Evolutionary conservation across 148 eudicot genomes (phyloP).

Genomic region (Oxyria digyna): DNA sequence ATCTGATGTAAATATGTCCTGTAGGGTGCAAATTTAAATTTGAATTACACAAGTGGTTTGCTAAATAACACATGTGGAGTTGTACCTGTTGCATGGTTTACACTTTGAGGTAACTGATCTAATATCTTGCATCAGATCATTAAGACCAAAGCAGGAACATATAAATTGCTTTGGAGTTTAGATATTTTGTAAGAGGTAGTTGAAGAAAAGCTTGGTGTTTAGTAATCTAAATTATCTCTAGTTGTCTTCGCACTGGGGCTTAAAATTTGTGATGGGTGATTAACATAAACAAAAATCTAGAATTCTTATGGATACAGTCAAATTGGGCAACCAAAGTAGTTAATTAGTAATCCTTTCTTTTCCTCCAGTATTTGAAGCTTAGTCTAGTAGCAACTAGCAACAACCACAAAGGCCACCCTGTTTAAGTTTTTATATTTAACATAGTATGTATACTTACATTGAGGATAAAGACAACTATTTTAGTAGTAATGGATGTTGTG

Average conservation of each 20-base stretch:
- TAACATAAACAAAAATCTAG: background rate
- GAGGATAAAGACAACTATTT: background rate
- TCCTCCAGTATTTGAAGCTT: background rate
- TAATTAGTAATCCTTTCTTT: background rate
- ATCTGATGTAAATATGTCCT: conserved; percentile 19
- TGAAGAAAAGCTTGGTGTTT: background rate
- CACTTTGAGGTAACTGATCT: conserved; percentile 27
- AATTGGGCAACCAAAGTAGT: background rate
- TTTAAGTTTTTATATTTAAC: background rate
- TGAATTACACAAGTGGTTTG: conserved; percentile 22
- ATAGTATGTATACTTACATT: background rate
- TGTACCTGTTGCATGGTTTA: conserved; percentile 26
- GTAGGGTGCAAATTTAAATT: conserved; percentile 28
- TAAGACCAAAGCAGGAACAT: background rate
- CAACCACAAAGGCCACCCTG: background rate
- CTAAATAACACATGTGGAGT: conserved; percentile 24
- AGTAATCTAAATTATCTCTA: background rate
- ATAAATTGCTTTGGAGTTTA: background rate
- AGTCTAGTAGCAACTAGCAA: background rate
- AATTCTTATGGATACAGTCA: background rate
- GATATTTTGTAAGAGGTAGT: background rate
- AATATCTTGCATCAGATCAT: conserved; percentile 9
- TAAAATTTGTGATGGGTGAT: background rate
- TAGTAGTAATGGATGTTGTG: background rate
- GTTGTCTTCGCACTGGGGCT: background rate